phyloP scores from a whole-genome alignment of 805 yeast genomes.

The Candida ipomoeae region DNA sequence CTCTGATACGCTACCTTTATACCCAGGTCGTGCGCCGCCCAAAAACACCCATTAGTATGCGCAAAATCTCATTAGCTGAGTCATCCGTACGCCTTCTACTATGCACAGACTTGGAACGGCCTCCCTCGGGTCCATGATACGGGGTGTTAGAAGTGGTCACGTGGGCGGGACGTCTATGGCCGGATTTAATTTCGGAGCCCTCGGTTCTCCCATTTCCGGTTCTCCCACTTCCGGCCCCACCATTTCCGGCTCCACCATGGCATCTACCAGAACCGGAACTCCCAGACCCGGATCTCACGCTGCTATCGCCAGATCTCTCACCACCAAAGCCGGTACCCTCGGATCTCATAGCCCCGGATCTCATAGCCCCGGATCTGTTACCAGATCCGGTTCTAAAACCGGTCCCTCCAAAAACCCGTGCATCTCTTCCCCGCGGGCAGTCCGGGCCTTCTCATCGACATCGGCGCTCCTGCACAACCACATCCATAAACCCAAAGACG shows the following conservation, averaged over 20 bases:
- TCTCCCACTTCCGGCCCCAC: not conserved
- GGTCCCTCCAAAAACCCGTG: not conserved
- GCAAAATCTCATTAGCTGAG: constrained; percentile 7
- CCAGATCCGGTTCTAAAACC: not conserved
- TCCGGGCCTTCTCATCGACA: not conserved
- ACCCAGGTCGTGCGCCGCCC: not conserved
- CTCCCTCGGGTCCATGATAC: not conserved
- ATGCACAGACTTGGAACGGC: constrained; percentile 1
- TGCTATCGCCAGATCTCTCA: too few relatives aligned
- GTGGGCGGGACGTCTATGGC: too few relatives aligned
- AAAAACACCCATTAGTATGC: constrained; percentile 7
- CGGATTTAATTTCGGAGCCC: not conserved
- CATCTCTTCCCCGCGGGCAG: too few relatives aligned
- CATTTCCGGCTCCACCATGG: not conserved
- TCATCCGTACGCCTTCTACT: not conserved
- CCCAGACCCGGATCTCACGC: too few relatives aligned
- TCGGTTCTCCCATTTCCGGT: not conserved
- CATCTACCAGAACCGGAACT: too few relatives aligned
- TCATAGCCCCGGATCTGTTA: too few relatives aligned
- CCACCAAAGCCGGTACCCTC: too few relatives aligned
- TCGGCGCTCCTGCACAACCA: constrained; percentile 66
- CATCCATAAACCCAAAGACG: constrained; percentile 83
- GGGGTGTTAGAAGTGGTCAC: not conserved
- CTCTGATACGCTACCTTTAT: too few relatives aligned
- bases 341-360: too few relatives aligned